Evolutionary conservation across 75 land plant species (phyloP), one percentile per base, ranked within the genome.

Genomic region (Pinus taeda): DNA sequence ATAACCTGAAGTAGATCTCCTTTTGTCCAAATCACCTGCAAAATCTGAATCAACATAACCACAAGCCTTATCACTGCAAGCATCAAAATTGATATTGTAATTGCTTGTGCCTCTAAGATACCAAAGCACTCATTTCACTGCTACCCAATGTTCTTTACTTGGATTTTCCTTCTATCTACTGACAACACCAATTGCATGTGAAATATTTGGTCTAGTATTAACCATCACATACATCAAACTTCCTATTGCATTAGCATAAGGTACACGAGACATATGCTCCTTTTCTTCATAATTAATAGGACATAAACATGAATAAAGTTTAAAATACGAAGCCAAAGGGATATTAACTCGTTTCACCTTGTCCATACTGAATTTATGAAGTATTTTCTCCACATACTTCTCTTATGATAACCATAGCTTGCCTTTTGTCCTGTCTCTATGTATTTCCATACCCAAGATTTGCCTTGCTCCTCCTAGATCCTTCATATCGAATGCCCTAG

Each of bases 391-490:
- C 42, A 75, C 42, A 74, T 80, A 75, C 20, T 21, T 66, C 29
- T 62, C 57, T 22, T 80, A 77, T 57, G 80, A 71, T 18, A 79
- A 73, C 2, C 60, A 33, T 0, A 79, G 36, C 61, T 58, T 57
- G 7, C 20, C 36, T 0, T 36, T 37, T 2, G 30, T 42, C 6
- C 77, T 79, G 37, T 79, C 81, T 14, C 81, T 42, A 49, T 18
- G 15, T 15, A 85, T 82, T 0, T 74, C 12, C 66, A 85, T 86
- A 3, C 83, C 82, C 13, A 86, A 55, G 42, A 80, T 29, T 45
- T 85, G 56, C 26, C 56, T 75, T 36, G 73, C 81, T 6, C 22
- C 58, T 3, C 85, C 82, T 15, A 85, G 65, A 60, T 80, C 88
- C 30, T 80, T 86, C 85, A 83, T 83, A 6, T 56, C 37, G 70